These are phyloP conservation scores for Diospyros kaki DNA, from an alignment of 148 eudicot species.

Conservation along the genomic window DNA sequence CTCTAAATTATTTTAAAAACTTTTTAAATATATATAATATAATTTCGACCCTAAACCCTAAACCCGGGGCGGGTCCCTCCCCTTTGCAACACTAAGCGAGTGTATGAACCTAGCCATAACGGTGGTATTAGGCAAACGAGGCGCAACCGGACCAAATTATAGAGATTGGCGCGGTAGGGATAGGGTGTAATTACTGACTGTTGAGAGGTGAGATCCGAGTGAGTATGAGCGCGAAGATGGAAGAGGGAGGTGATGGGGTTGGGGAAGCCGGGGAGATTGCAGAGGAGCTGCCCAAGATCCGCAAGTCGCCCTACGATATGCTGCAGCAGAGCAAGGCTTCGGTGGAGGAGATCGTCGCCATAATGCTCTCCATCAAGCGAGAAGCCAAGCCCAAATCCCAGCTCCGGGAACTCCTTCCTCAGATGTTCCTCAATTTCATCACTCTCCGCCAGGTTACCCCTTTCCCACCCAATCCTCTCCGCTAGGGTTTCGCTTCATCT, in stretches of 20 bases:
- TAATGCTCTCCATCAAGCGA: constrained; percentile 67
- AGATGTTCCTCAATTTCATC: constrained; percentile 78
- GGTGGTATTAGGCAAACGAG: too few relatives aligned
- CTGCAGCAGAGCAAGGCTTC: constrained; percentile 53
- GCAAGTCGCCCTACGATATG: constrained; percentile 47
- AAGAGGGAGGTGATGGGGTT: constrained; percentile 30
- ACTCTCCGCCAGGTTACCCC: constrained; percentile 74
- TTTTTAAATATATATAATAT: too few relatives aligned
- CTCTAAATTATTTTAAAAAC: too few relatives aligned
- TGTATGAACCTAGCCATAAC: too few relatives aligned
- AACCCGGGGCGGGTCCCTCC: too few relatives aligned
- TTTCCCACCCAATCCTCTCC: too few relatives aligned
- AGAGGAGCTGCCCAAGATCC: constrained; percentile 15
- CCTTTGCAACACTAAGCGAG: too few relatives aligned
- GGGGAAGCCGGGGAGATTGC: constrained; percentile 1
- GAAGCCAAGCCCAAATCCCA: constrained; percentile 51
- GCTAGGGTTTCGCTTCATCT: constrained; percentile 8
- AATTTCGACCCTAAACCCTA: too few relatives aligned
- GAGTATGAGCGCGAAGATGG: constrained; percentile 42
- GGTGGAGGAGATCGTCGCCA: constrained; percentile 65
- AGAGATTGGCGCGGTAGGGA: too few relatives aligned
- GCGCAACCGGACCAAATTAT: too few relatives aligned
- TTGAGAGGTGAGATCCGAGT: too few relatives aligned
- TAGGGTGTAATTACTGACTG: too few relatives aligned
- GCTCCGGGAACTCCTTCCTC: constrained; percentile 62